Conservation (phyloP, 768 basidiomycete species). For the Russula brevipes region DNA sequence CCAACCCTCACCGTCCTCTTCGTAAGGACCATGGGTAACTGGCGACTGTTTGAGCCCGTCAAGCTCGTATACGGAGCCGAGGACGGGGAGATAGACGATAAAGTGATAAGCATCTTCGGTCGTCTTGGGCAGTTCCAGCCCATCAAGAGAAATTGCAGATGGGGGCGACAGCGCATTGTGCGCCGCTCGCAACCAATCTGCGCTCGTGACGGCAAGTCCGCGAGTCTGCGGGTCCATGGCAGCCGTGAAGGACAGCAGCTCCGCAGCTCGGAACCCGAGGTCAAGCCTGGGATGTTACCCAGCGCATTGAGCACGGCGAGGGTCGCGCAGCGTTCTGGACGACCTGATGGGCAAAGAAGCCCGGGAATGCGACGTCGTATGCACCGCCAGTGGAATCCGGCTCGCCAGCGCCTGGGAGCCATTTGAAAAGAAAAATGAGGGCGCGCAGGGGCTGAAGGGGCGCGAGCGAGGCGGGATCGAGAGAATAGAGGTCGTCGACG, state of each 20-base stretch:
- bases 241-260: constrained; percentile 69
- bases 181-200: constrained; percentile 74
- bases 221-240: constrained; percentile 87
- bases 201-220: constrained; percentile 74
- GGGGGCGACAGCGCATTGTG: constrained; percentile 95
- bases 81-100: constrained; percentile 83
- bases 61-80: constrained; percentile 85
- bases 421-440: constrained; percentile 95
- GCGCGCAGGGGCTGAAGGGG: constrained; percentile 80
- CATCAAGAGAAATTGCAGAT: constrained; percentile 80
- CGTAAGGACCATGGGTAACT: constrained; percentile 72
- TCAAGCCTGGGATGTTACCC: constrained; percentile 67
- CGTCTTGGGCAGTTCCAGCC: constrained; percentile 61
- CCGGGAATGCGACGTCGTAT: constrained; percentile 71
- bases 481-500: constrained; percentile 84
- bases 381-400: constrained; percentile 46
- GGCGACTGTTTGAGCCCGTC: constrained; percentile 83
- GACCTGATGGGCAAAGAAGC: constrained; percentile 90
- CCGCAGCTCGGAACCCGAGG: constrained; percentile 61
- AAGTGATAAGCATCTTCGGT: constrained; percentile 93
- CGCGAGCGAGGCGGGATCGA: constrained; percentile 69
- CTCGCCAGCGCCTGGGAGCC: constrained; percentile 57
- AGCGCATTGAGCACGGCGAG: constrained; percentile 89
- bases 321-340: constrained; percentile 99
- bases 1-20: constrained; percentile 76